A percentile compares a stretch with the other conserved stretches of the same genome.
phyloP scores from a whole-genome alignment of 768 basidiomycete species.

The Xanthoconium purpureum region DNA sequence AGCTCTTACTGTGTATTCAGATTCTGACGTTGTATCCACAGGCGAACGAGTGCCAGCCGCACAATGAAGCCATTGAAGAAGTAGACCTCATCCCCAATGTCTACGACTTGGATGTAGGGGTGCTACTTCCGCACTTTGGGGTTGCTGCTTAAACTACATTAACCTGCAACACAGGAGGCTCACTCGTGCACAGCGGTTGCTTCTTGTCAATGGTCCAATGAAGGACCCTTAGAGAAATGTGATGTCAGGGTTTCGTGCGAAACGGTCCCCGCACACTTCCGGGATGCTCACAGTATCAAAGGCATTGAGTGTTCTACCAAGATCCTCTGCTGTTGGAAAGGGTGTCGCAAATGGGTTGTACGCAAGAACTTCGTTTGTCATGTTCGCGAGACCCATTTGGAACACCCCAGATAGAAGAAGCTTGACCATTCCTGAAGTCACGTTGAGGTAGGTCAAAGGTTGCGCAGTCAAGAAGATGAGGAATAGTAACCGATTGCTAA shows the following conservation, averaged over 20 bases:
- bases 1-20: not conserved
- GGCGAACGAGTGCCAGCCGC: not conserved
- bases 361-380: slow-evolving; percentile 10
- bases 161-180: too few relatives aligned
- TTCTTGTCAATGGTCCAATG: not conserved
- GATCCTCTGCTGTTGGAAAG: not conserved
- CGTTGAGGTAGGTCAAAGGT: not conserved
- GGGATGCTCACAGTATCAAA: not conserved
- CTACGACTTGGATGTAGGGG: not conserved
- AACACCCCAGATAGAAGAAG: not conserved
- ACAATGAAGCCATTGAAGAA: not conserved
- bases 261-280: not conserved
- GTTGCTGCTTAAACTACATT: too few relatives aligned
- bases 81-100: not conserved
- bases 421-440: too few relatives aligned
- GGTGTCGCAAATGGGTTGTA: rapidly evolving
- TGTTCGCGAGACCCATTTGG: not conserved
- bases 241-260: not conserved
- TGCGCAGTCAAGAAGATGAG: too few relatives aligned
- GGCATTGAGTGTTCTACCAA: rapidly evolving
- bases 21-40: not conserved
- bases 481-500: too few relatives aligned
- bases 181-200: not conserved
- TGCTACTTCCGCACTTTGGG: not conserved
- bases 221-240: not conserved